phyloP scores from a whole-genome alignment of 495 filamentous ascomycete species.

The Aspergillus kassunensis region DNA sequence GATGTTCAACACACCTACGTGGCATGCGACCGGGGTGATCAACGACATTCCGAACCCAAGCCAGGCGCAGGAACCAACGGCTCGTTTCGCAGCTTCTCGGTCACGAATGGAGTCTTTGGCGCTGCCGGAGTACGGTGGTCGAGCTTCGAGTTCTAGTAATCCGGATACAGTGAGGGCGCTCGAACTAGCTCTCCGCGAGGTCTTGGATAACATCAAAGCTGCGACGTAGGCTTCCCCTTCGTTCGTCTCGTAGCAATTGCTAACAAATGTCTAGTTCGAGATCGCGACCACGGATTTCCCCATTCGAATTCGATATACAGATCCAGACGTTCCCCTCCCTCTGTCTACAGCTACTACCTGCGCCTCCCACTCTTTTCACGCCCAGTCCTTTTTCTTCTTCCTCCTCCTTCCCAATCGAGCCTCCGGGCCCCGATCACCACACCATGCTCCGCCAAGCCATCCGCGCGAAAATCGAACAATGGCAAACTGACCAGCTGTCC shows the following conservation, averaged over 20 bases:
- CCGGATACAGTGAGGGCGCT: slow-evolving; percentile 71
- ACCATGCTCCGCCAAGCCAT: slow-evolving; percentile 66
- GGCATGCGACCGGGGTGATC: slow-evolving; percentile 79
- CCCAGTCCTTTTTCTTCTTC: slow-evolving; percentile 64
- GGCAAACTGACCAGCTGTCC: slow-evolving; percentile 44
- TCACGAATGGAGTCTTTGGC: slow-evolving; percentile 43
- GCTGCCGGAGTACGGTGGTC: slow-evolving; percentile 55
- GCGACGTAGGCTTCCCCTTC: slow-evolving; percentile 63
- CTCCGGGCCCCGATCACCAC: slow-evolving; percentile 65
- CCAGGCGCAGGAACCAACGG: slow-evolving; percentile 29
- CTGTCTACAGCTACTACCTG: slow-evolving; percentile 71
- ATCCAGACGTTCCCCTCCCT: slow-evolving; percentile 77
- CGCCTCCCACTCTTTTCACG: slow-evolving; percentile 71
- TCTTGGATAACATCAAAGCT: slow-evolving; percentile 72
- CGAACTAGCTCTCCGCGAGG: slow-evolving; percentile 78
- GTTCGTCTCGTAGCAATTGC: background rate
- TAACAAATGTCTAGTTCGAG: slow-evolving; percentile 24
- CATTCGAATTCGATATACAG: slow-evolving; percentile 82
- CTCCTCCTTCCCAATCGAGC: slow-evolving; percentile 68
- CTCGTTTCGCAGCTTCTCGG: slow-evolving; percentile 38
- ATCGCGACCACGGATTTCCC: slow-evolving; percentile 42
- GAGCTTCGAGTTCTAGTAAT: slow-evolving; percentile 56
- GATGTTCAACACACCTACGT: slow-evolving; percentile 60
- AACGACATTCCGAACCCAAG: slow-evolving; percentile 61
- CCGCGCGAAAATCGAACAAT: slow-evolving; percentile 58